Evolutionary conservation across 2,329 filamentous ascomycete species (phyloP), one percentile per base, ranked within the genome.

Genomic region (Fusarium vanettenii): DNA sequence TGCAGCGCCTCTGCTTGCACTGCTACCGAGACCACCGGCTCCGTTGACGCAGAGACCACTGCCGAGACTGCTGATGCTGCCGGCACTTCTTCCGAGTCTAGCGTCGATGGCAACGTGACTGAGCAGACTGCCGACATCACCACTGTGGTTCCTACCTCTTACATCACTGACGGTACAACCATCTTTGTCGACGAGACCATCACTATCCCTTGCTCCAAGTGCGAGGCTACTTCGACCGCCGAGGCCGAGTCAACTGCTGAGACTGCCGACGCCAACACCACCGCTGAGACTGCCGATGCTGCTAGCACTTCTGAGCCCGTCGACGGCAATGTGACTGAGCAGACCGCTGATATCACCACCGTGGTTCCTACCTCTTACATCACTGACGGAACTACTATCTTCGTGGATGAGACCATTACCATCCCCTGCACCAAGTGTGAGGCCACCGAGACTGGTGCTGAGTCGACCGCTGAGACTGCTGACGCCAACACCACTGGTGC

Each of bases 181-280:
- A 67, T 76, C 57, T 75, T 56, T 8, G 72, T 76, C n/a, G 67
- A 73, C 11, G 69, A 70, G 56, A 74, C 75, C 29, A 59, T 74
- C 27, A 72, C 71, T 9, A 72, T 76, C 6, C 76, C 75, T n/a
- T 76, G 74, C 69, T 72, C 74, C 27, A 67, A 63, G 61, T 73
- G 74, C 37, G 43, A 56, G 33, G 73, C 64, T 20, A 60, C 70
- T 8, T 27, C 61, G n/a, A 69, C 72, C 18, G 43, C 72, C 16
- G 73, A 27, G 20, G 56, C 57, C 14, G 69, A 73, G 56, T 50
- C 45, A 1, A 50, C 68, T 68, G 20, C 33, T 22, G 60, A 62
- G 43, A 66, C 66, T 33, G 68, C 69, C 9, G 64, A 56, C 9
- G 64, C 25, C 25, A 29, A 50, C 25, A 55, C 69, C 20, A 72